A percentile compares a stretch with the other conserved stretches of the same genome.
These are phyloP conservation scores for Fusarium sp. DNA, from an alignment of 2,329 filamentous ascomycete genomes.

Conservation along the genomic window DNA sequence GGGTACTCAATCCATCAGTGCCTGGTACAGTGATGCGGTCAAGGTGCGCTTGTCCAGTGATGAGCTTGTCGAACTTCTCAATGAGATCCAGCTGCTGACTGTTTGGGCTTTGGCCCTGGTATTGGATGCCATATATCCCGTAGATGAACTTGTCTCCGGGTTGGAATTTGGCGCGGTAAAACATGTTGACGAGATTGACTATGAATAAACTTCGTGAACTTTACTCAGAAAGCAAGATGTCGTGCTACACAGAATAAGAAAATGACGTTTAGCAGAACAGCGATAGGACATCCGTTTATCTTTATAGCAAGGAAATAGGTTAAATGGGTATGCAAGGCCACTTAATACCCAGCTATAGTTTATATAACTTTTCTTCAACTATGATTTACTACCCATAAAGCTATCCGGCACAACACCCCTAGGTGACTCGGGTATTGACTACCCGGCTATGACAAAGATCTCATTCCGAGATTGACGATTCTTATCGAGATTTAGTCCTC, in stretches of 20 bases:
- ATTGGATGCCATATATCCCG: background rate
- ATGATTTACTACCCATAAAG: too few relatives aligned
- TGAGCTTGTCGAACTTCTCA: background rate
- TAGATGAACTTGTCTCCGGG: background rate
- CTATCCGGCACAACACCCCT: too few relatives aligned
- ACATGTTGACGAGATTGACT: background rate
- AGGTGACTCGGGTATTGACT: background rate
- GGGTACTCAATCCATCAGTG: background rate
- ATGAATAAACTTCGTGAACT: background rate
- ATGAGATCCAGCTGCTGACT: background rate
- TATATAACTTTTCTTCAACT: too few relatives aligned
- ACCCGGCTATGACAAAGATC: background rate
- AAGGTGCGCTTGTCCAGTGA: background rate
- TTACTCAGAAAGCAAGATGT: too few relatives aligned
- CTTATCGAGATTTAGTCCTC: too few relatives aligned
- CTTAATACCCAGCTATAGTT: too few relatives aligned
- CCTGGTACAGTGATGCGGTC: background rate
- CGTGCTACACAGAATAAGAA: too few relatives aligned
- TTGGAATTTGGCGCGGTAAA: background rate
- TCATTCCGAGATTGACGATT: background rate
- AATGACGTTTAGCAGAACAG: background rate
- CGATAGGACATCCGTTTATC: background rate
- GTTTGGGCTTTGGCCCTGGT: background rate
- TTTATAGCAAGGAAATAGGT: background rate
- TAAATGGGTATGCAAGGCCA: too few relatives aligned